Evolutionary conservation across 2,329 filamentous ascomycete genomes (phyloP).

Genomic region (Ceratocystis albifundus): DNA sequence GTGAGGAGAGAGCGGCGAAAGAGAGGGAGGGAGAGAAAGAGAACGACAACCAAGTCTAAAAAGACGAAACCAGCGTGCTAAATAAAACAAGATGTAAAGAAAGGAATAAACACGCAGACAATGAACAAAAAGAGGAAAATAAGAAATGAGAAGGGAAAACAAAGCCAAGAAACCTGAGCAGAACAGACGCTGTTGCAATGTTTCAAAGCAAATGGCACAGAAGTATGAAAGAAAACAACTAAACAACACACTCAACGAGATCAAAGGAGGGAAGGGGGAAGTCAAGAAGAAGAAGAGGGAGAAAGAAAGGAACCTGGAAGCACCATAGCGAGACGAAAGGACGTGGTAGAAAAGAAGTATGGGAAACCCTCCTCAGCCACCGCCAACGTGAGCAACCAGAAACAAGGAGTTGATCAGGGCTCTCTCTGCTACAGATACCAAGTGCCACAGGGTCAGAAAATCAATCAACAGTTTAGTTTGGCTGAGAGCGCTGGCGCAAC

Average conservation of each 20-base stretch:
- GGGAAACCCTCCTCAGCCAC: background rate
- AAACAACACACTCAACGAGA: constrained; percentile 1
- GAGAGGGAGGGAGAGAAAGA: background rate
- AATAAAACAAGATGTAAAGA: background rate
- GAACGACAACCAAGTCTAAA: constrained; percentile 1
- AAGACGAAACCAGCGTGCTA: constrained; percentile 5
- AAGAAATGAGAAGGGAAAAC: constrained; percentile 1
- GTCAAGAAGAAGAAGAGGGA: background rate
- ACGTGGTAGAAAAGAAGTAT: constrained; percentile 7
- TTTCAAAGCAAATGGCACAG: constrained; percentile 14
- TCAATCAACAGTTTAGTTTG: constrained; percentile 5
- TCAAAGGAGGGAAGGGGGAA: background rate
- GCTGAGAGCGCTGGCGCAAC: background rate
- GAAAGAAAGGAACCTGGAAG: constrained; percentile 15
- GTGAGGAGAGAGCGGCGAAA: background rate
- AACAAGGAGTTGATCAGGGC: constrained; percentile 1
- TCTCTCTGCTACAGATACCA: background rate
- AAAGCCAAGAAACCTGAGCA: constrained; percentile 2
- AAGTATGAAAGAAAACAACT: background rate
- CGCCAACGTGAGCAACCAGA: background rate
- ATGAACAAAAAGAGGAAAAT: background rate
- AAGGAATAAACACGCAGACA: background rate
- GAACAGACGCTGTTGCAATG: constrained; percentile 3
- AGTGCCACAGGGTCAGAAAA: constrained; percentile 1
- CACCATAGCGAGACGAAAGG: background rate